A percentile compares a stretch with the other conserved stretches of the same genome.
phyloP scores from a whole-genome alignment of 495 filamentous ascomycete genomes.

The Neurospora sp. region DNA sequence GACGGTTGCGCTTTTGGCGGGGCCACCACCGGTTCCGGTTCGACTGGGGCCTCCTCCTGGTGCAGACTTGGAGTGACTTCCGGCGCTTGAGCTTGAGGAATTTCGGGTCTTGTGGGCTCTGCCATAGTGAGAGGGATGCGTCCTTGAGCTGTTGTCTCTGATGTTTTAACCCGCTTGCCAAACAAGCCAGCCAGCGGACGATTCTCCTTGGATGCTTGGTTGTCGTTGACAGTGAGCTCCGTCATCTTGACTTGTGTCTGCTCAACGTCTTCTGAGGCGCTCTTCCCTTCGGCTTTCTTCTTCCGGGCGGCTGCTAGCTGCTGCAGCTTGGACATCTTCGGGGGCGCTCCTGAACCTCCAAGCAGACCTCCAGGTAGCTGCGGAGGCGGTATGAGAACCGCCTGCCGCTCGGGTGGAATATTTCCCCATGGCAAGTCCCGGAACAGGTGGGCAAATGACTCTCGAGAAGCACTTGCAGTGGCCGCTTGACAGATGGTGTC shows the following conservation, averaged over 20 bases:
- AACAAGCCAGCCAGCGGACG: slow-evolving; percentile 9
- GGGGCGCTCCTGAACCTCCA: slow-evolving; percentile 54
- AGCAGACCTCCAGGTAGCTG: slow-evolving; percentile 56
- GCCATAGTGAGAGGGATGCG: slow-evolving; percentile 7
- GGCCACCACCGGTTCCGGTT: background rate
- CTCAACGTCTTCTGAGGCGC: slow-evolving; percentile 20
- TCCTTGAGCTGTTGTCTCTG: slow-evolving; percentile 12
- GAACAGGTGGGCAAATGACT: slow-evolving; percentile 47
- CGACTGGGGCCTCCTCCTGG: background rate
- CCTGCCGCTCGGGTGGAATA: slow-evolving; percentile 57
- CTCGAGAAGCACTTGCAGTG: background rate
- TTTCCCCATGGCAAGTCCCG: slow-evolving; percentile 79
- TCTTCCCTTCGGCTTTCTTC: slow-evolving; percentile 70
- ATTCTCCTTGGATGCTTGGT: slow-evolving; percentile 12
- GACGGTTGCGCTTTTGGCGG: slow-evolving; percentile 38
- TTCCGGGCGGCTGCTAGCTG: slow-evolving; percentile 77
- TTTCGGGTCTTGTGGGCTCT: slow-evolving; percentile 7
- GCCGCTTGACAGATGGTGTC: background rate
- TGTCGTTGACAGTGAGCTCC: slow-evolving; percentile 16
- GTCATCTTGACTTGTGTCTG: slow-evolving; percentile 18
- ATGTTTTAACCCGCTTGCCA: slow-evolving; percentile 23
- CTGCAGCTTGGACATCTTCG: slow-evolving; percentile 86
- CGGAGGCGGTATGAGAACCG: slow-evolving; percentile 55
- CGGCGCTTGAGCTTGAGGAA: background rate
- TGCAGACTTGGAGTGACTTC: background rate